Percentiles rank a stretch among this genome's conserved stretches.
Evolutionary conservation across 768 basidiomycete genomes (phyloP).

Genomic region (Scleroderma citrinum): DNA sequence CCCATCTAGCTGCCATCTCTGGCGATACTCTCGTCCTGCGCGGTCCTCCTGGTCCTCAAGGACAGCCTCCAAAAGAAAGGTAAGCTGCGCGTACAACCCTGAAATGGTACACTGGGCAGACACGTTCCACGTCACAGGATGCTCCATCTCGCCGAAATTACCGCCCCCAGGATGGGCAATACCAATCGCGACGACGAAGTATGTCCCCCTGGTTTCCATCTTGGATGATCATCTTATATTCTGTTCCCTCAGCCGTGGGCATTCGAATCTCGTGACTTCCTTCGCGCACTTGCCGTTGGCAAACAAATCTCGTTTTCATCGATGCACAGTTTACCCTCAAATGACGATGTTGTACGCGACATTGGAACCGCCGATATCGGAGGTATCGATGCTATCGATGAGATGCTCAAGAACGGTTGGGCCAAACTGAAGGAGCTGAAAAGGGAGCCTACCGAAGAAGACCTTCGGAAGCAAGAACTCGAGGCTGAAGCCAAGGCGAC

Average conservation of each 20-base stretch:
- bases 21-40: constrained; percentile 87
- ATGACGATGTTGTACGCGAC: constrained; percentile 74
- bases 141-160: constrained; percentile 83
- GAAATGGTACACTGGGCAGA: constrained; percentile 1
- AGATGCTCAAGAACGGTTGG: constrained; percentile 89
- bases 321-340: constrained; percentile 70
- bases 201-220: constrained; percentile 6
- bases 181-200: constrained; percentile 87
- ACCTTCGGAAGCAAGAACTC: constrained; percentile 61
- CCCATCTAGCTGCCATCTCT: constrained; percentile 69
- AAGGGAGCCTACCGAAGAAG: constrained; percentile 77
- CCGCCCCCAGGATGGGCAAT: constrained; percentile 80
- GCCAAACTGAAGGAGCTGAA: constrained; percentile 85
- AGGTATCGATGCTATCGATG: constrained; percentile 65
- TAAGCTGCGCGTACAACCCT: constrained; percentile 25
- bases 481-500: constrained; percentile 71
- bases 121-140: constrained; percentile 43
- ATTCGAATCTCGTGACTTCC: constrained; percentile 88
- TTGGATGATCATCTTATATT: constrained; percentile 4
- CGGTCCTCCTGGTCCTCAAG: constrained; percentile 68
- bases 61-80: constrained; percentile 90
- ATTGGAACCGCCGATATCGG: constrained; percentile 70
- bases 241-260: constrained; percentile 63
- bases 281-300: constrained; percentile 80
- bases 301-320: constrained; percentile 86